Base-by-base conservation (phyloP, 2,329 filamentous ascomycete genomes). In the Paraphoma chrysanthemicola region DNA sequence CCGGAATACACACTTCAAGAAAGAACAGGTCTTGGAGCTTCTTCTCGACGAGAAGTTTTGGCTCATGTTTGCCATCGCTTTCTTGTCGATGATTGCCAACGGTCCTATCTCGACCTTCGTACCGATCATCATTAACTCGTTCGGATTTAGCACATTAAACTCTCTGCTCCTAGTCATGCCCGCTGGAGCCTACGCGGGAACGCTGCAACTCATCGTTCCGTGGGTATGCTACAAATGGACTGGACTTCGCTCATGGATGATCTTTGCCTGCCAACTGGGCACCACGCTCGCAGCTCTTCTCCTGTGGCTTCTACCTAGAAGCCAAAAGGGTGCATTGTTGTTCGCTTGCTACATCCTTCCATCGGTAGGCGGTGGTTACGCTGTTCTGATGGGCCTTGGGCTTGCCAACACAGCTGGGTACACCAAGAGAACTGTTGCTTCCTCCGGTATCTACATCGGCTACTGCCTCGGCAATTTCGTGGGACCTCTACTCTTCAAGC, bases 1-100 rank as follows among this genome's bases (percentile, higher is more conserved):
- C 11, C 88, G 87, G 2, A 89, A 85, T 57, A 86, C 86, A 54
- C 82, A 89, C 57, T 89, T 89, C 73, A 88, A 88, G 57, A 80
- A 82, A 77, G 80, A 82, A 11, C 90, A 93, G 57, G 80, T 89
- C 1, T 76, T 82, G 8, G 84, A 87, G 61, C 81, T 84, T 0
- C 66, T 87, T 4, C 46, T 76, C 11, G 85, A 87, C 58, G 83
- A 84, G 2, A 79, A 86, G 72, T 82, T 83, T 1, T 87, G 85
- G 85, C 51, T 65, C 2, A 54, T 62, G 47, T 67, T 67, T 33
- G 18, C 60, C n/a, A 63, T 63, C 10, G 60, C 64, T 11, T 67
- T 67, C 43, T 58, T 67, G 11, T 63, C 53, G 28, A 65, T 80
- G 56, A 61, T 67, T 17, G 60, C 67, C 10, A 67, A 68, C 17